Percentiles rank a stretch among this genome's conserved stretches.
phyloP scores from a whole-genome alignment of 2,329 filamentous ascomycete species.

The Peltaster fructicola region DNA sequence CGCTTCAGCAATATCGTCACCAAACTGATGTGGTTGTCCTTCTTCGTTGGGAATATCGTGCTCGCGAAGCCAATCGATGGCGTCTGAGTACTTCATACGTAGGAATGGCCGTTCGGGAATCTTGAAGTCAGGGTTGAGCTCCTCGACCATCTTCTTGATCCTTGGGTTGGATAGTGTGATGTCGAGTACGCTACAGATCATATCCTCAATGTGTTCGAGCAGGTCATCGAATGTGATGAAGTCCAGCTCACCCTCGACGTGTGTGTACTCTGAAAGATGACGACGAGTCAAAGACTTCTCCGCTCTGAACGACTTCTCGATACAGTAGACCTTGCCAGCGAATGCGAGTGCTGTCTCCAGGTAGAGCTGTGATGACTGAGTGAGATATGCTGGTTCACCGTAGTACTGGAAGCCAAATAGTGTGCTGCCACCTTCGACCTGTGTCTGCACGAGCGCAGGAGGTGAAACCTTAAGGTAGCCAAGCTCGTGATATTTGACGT shows the following conservation, averaged over 20 bases:
- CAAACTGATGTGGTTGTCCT: constrained; percentile 73
- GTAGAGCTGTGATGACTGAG: constrained; percentile 93
- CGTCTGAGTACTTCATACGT: constrained; percentile 88
- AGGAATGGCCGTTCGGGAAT: constrained; percentile 70
- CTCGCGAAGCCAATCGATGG: constrained; percentile 82
- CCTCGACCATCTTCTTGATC: constrained; percentile 55
- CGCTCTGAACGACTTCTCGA: constrained; percentile 96
- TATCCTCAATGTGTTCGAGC: constrained; percentile 66
- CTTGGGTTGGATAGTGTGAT: constrained; percentile 55
- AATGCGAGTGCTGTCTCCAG: constrained; percentile 86
- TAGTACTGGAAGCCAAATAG: constrained; percentile 86
- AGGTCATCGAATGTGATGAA: constrained; percentile 89
- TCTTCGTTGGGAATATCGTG: constrained; percentile 90
- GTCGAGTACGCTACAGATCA: constrained; percentile 76
- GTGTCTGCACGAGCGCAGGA: constrained; percentile 82
- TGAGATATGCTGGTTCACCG: constrained; percentile 77
- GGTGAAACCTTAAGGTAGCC: constrained; percentile 70
- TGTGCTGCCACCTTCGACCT: constrained; percentile 83
- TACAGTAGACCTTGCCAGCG: constrained; percentile 89
- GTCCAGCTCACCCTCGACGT: constrained; percentile 90
- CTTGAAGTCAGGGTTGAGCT: constrained; percentile 81
- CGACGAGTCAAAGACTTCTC: constrained; percentile 91
- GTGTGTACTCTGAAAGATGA: constrained; percentile 90
- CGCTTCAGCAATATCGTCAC: constrained; percentile 95
- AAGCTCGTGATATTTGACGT: constrained; percentile 58